These are phyloP conservation scores for Albugo laibachii DNA, from an alignment of 352 stramenopile species.

Conservation along the genomic window DNA sequence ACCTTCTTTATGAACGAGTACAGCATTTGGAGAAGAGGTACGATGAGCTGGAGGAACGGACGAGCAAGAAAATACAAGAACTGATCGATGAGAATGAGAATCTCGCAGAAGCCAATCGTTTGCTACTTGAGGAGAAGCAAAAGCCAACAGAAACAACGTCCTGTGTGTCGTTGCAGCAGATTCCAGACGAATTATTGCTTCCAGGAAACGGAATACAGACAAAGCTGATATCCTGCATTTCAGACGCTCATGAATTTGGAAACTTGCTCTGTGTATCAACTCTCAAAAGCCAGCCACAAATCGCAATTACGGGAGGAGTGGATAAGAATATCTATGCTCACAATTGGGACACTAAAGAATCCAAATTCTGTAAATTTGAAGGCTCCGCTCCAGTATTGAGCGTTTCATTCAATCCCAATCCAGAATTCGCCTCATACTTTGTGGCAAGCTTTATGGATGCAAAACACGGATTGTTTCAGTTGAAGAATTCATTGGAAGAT, in stretches of 20 bases:
- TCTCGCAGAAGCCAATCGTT: constrained; percentile 45
- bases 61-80: constrained; percentile 20
- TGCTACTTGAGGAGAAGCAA: constrained; percentile 30
- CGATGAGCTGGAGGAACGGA: constrained; percentile 15
- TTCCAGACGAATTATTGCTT: constrained; percentile 53
- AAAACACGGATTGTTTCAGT: constrained; percentile 26
- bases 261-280: constrained; percentile 46
- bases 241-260: constrained; percentile 33
- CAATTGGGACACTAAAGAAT: constrained; percentile 25
- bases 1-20: constrained; percentile 20
- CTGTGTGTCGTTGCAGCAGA: constrained; percentile 9
- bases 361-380: constrained; percentile 17
- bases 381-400: constrained; percentile 29
- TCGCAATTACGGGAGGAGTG: constrained; percentile 43
- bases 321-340: constrained; percentile 55
- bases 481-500: constrained; percentile 9
- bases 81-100: constrained; percentile 58
- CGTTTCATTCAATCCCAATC: constrained; percentile 33
- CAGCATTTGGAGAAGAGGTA: constrained; percentile 26
- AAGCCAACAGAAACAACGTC: neutral
- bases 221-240: constrained; percentile 12
- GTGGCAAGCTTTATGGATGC: constrained; percentile 53
- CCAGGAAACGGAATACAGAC: constrained; percentile 18
- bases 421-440: constrained; percentile 23
- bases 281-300: constrained; percentile 13